Base-by-base conservation (phyloP, 2,329 filamentous ascomycete species). In the Penicillium sp. region DNA sequence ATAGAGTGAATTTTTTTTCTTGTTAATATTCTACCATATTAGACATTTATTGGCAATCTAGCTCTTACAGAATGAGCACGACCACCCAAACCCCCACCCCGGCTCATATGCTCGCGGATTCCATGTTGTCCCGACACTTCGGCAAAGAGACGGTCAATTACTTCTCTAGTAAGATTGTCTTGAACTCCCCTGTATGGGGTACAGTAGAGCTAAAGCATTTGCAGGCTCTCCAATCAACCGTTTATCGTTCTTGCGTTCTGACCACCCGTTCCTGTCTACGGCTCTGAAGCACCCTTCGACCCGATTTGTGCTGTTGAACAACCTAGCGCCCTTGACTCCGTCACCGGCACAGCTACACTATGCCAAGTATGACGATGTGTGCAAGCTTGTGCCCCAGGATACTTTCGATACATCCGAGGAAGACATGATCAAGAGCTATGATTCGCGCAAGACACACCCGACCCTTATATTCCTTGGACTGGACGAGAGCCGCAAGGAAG, bases 381-480 rank as follows among this genome's bases (percentile, higher is more conserved):
- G 84, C 65, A 73, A 84, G 9, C 77, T 97, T 41, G 85, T 94
- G 21, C 89, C 90, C 1, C 69, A 82, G 1, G 84, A 91, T 55
- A 86, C 89, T 0, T 97, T 92, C 73, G 81, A 79, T 21, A 82
- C 83, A 64, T 81, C 82, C 1, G 93, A 97, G 72, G 86, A 88
- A 64, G 87, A 94, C 45, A 72, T 87, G 64, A 82, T 96, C 59
- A 84, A 85, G 68, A 78, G 82, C 33, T 97, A 87, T 74, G 88
- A 96, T 76, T 96, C 90, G 31, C 78, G 81, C 5, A 78, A 83
- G 53, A 85, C 85, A 17, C 75, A 80, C 21, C 88, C 92, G 3
- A 83, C 91, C 61, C 80, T 97, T 51, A 81, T 97, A 52, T 97
- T 97, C 71, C 78, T 97, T 29, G 93, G 93, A 0, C 76, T 97